Conservation (phyloP, 352 stramenopile species). For the Globisporangium paddicum region DNA sequence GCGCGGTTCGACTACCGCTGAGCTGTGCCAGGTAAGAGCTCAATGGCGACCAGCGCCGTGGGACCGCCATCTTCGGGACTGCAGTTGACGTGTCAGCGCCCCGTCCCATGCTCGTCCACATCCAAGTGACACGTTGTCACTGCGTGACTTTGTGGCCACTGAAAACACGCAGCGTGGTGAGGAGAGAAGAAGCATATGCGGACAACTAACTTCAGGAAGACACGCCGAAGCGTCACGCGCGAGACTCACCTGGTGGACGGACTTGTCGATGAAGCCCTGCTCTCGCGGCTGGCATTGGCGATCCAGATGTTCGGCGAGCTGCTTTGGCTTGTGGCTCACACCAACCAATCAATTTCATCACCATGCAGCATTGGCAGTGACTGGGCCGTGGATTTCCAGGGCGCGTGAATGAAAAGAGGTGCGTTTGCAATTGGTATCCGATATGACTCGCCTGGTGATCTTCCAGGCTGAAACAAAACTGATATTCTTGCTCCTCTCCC, state of each 20-base stretch:
- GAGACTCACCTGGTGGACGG: background rate
- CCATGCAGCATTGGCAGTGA: background rate
- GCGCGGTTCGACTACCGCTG: constrained; percentile 10
- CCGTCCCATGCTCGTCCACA: background rate
- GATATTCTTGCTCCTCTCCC: background rate
- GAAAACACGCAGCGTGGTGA: background rate
- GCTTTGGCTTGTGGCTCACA: background rate
- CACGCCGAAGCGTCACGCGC: background rate
- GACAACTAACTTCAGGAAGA: constrained; percentile 3
- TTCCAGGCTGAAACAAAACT: no score
- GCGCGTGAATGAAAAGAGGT: background rate
- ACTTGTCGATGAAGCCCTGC: background rate
- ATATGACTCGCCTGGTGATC: no score
- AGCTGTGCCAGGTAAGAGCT: background rate
- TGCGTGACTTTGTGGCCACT: background rate
- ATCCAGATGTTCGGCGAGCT: background rate
- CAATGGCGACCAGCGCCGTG: background rate
- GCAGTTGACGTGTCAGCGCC: background rate
- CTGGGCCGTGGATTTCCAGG: background rate
- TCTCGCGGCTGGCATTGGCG: background rate
- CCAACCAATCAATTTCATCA: background rate
- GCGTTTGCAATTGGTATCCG: no score
- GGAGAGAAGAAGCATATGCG: background rate
- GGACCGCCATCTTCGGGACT: background rate
- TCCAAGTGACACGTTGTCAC: background rate